Conservation (phyloP, 2,329 filamentous ascomycete genomes). For the Pezicula neosporulosa region DNA sequence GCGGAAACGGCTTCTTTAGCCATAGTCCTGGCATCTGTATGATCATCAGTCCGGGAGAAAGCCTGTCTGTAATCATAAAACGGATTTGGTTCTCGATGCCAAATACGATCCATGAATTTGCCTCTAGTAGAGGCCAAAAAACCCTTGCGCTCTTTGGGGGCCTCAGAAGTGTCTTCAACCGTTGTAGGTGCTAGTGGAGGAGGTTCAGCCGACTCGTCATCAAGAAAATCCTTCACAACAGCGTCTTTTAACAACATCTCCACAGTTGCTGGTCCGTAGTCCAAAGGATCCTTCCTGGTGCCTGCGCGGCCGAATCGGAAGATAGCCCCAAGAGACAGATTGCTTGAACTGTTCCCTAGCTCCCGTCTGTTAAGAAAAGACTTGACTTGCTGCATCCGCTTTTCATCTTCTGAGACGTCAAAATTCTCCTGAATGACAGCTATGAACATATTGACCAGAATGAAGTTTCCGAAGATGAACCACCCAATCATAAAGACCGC, state of each 20-base stretch:
- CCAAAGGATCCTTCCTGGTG: slow-evolving; percentile 74
- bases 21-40: slow-evolving; percentile 80
- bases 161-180: slow-evolving; percentile 6
- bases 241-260: slow-evolving; percentile 97
- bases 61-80: slow-evolving; percentile 85
- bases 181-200: slow-evolving; percentile 26
- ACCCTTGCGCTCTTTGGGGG: slow-evolving; percentile 49
- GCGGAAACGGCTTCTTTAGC: slow-evolving; percentile 86
- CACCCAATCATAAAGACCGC: slow-evolving; percentile 88
- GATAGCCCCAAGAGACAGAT: slow-evolving; percentile 71
- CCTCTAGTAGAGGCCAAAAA: slow-evolving; percentile 59
- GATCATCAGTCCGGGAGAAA: slow-evolving; percentile 63
- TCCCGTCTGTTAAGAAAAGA: slow-evolving; percentile 92
- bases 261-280: slow-evolving; percentile 86
- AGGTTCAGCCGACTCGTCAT: slow-evolving; percentile 58
- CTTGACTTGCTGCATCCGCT: slow-evolving; percentile 92
- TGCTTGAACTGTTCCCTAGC: slow-evolving; percentile 66
- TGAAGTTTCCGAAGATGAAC: slow-evolving; percentile 95
- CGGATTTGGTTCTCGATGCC: slow-evolving; percentile 78
- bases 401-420: slow-evolving; percentile 97
- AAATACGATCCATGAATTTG: slow-evolving; percentile 52
- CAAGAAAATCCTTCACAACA: slow-evolving; percentile 90
- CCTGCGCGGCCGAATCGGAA: slow-evolving; percentile 59
- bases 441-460: slow-evolving; percentile 99
- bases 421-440: slow-evolving; percentile 99